Base-by-base conservation (phyloP, 164 flowering plant genomes). In the Annona cherimola region DNA sequence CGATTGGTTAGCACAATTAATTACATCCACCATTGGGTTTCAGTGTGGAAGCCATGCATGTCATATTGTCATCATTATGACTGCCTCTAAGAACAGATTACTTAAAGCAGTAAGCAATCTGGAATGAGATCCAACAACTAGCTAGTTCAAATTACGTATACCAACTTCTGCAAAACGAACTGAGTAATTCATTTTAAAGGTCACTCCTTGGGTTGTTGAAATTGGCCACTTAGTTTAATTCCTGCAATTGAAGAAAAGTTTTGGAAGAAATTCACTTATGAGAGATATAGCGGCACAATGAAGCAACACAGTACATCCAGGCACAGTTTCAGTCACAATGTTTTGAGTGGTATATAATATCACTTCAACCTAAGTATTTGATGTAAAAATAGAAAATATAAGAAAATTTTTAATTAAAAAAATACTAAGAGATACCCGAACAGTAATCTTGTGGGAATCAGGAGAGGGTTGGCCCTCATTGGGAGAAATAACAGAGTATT, bases 401-500 rank as follows among this genome's bases (percentile, higher is more conserved):
- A 70, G 44, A 39, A 40, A 57, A 45, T n/a, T 2, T 6, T 42
- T 9, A 5, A 18, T 62, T 62, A 19, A 5, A 35, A 59, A 9
- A 62, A 8, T 5, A 62, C 42, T 26, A 20, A 18, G 6, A 64
- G 35, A 66, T 75, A 81, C 84, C 69, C 79, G 64, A 67, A 74
- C 79, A 16, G 84, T 82, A 66, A 82, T 19, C 68, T 68, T 79
- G 66, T 86, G 90, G 6, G 84, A 3, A 4, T 89, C 91, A 0
- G 97, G 93, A n/a, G 81, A 0, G 4, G 87, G 90, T 1, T 70
- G 67, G 0, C 76, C 87, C 4, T 90, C 91, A 43, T 71, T 64
- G 0, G 89, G 85, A 74, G 78, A 82, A 45, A 89, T 69, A 4
- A 88, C 79, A 74, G 41, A 68, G 84, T 89, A 90, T 68, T 85